Evolutionary conservation across 2,329 filamentous ascomycete genomes (phyloP).

Genomic region (Exophiala aquamarina): DNA sequence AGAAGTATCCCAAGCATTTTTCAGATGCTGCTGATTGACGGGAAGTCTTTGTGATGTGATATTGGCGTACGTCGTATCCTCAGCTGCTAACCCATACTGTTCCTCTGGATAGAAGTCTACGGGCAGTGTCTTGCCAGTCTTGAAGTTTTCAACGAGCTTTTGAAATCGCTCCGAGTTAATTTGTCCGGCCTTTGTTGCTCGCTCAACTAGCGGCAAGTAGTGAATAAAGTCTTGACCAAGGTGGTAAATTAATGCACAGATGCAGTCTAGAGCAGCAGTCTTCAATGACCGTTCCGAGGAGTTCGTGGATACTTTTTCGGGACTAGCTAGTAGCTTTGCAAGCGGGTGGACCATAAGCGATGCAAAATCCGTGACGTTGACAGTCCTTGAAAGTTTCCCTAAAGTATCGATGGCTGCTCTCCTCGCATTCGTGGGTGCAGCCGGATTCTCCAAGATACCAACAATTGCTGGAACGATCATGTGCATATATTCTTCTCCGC

Average conservation of each 20-base stretch:
- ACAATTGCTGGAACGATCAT: slow-evolving; percentile 96
- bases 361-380: slow-evolving; percentile 96
- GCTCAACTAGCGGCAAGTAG: slow-evolving; percentile 91
- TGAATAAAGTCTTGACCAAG: slow-evolving; percentile 93
- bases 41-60: slow-evolving; percentile 77
- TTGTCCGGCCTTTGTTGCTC: slow-evolving; percentile 73
- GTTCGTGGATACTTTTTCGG: slow-evolving; percentile 55
- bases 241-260: slow-evolving; percentile 94
- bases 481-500: slow-evolving; percentile 98
- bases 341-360: slow-evolving; percentile 95
- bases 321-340: slow-evolving; percentile 60
- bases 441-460: slow-evolving; percentile 85
- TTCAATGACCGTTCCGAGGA: slow-evolving; percentile 69
- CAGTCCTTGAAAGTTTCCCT: slow-evolving; percentile 88
- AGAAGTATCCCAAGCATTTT: slow-evolving; percentile 94
- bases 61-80: slow-evolving; percentile 56
- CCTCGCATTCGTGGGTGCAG: slow-evolving; percentile 74
- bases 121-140: slow-evolving; percentile 91
- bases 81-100: slow-evolving; percentile 71
- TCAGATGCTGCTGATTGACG: slow-evolving; percentile 95
- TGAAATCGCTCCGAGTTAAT: slow-evolving; percentile 91
- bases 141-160: slow-evolving; percentile 84
- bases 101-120: slow-evolving; percentile 89
- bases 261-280: slow-evolving; percentile 82
- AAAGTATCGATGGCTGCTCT: slow-evolving; percentile 93